phyloP scores from a whole-genome alignment of 2,329 filamentous ascomycete species.

The Sporothrix inflata region DNA sequence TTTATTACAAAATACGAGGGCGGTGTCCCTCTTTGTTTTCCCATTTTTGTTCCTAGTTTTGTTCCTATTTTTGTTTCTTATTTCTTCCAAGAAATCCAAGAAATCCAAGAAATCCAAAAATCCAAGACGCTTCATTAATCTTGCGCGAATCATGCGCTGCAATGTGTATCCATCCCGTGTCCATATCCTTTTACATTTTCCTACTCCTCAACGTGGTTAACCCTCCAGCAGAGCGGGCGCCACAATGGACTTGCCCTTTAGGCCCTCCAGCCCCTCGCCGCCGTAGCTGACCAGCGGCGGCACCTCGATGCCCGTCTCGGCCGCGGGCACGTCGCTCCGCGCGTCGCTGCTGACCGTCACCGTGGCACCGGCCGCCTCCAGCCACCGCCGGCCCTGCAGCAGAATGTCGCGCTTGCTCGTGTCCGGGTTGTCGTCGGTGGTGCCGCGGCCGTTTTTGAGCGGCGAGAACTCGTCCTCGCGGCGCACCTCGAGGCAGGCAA shows the following conservation, averaged over 20 bases:
- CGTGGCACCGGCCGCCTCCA: constrained; percentile 74
- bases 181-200: neutral
- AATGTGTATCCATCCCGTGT: neutral
- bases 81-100: neutral
- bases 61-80: neutral
- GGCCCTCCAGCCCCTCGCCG: constrained; percentile 64
- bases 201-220: neutral
- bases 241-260: constrained; percentile 57
- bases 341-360: constrained; percentile 52
- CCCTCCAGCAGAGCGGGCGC: constrained; percentile 57
- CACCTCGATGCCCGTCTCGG: constrained; percentile 79
- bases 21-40: neutral
- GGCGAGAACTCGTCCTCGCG: constrained; percentile 98
- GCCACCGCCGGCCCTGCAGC: constrained; percentile 85
- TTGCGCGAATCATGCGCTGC: neutral
- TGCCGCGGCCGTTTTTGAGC: constrained; percentile 85
- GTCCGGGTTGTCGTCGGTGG: constrained; percentile 89
- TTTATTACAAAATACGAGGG: neutral
- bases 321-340: constrained; percentile 55
- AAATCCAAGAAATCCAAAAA: neutral
- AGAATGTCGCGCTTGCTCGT: constrained; percentile 92
- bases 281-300: constrained; percentile 91
- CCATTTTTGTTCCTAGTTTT: neutral
- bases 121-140: constrained; percentile 5
- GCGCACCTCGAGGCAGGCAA: constrained; percentile 93